Evolutionary conservation across 2,329 filamentous ascomycete species (phyloP).

Genomic region (Xylariaceae sp.): DNA sequence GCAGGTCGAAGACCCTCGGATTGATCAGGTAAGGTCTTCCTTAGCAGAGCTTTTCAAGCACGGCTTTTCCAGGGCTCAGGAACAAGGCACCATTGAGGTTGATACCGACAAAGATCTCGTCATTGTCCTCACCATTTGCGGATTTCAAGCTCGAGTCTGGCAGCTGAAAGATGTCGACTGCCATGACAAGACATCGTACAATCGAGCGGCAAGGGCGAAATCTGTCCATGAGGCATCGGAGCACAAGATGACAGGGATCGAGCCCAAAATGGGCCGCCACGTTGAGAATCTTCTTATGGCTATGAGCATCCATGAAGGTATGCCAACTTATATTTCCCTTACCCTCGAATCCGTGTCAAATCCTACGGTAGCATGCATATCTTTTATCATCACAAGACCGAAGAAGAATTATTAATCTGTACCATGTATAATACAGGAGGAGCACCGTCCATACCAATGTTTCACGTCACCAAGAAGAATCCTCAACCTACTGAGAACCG

Average conservation of each 20-base stretch:
- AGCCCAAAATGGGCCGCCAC: conserved; percentile 6
- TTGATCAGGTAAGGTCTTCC: not conserved
- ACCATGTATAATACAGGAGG: not conserved
- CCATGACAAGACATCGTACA: conserved; percentile 5
- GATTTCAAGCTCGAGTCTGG: not conserved
- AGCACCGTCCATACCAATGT: conserved; percentile 8
- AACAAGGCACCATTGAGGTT: not conserved
- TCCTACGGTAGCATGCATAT: too few relatives aligned
- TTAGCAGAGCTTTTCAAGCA: not conserved
- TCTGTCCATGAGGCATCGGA: not conserved
- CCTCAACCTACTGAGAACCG: not conserved
- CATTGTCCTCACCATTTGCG: not conserved
- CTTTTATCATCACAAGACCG: too few relatives aligned
- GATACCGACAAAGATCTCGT: conserved; percentile 4
- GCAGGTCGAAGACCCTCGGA: not conserved
- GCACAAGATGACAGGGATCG: conserved; percentile 3
- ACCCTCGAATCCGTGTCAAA: too few relatives aligned
- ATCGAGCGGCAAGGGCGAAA: conserved; percentile 1
- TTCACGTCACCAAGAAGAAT: not conserved
- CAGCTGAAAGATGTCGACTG: conserved; percentile 4
- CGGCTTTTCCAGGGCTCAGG: not conserved
- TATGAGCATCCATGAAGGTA: not conserved
- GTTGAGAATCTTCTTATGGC: conserved; percentile 11
- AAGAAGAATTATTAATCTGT: not conserved
- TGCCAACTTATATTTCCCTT: too few relatives aligned